These are phyloP conservation scores for Lathyrus tuberosus DNA, from an alignment of 306 rosid species.

Conservation along the genomic window DNA sequence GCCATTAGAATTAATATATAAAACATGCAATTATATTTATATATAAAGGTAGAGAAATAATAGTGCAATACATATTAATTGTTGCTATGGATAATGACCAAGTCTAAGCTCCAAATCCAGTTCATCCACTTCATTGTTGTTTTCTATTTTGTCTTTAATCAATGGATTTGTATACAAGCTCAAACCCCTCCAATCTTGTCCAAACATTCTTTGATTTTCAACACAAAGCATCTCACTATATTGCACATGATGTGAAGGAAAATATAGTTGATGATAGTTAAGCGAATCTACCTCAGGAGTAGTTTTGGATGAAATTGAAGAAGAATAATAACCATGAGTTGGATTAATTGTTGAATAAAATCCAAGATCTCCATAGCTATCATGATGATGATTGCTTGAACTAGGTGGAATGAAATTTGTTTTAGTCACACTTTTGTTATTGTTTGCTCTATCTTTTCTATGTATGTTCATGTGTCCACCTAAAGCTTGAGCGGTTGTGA, in stretches of 20 bases:
- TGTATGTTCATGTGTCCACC: constrained; percentile 97
- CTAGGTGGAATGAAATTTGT: constrained; percentile 42
- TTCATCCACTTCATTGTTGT: constrained; percentile 47
- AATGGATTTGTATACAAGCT: constrained; percentile 45
- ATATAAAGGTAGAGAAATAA: constrained; percentile 1
- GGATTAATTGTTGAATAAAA: constrained; percentile 40
- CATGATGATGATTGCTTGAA: constrained; percentile 41
- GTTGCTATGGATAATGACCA: constrained; percentile 63
- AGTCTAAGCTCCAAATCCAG: constrained; percentile 95
- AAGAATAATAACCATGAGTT: constrained; percentile 28
- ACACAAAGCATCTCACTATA: constrained; percentile 38
- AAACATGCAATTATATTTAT: constrained; percentile 22
- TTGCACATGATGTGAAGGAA: constrained; percentile 42
- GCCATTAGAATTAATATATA: constrained; percentile 22
- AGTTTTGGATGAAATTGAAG: constrained; percentile 16
- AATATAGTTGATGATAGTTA: constrained; percentile 46
- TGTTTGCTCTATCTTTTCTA: constrained; percentile 68
- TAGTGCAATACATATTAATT: background rate
- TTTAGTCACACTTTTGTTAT: constrained; percentile 26
- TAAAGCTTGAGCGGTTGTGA: constrained; percentile 89
- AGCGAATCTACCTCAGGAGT: constrained; percentile 35
- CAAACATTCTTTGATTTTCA: constrained; percentile 45
- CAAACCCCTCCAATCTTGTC: constrained; percentile 57
- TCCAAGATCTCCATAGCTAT: constrained; percentile 36
- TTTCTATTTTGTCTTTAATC: constrained; percentile 38